Percentiles rank a stretch among this genome's conserved stretches.
Conservation (phyloP, 306 rosid species). For the Oxytropis ochrocephala region DNA sequence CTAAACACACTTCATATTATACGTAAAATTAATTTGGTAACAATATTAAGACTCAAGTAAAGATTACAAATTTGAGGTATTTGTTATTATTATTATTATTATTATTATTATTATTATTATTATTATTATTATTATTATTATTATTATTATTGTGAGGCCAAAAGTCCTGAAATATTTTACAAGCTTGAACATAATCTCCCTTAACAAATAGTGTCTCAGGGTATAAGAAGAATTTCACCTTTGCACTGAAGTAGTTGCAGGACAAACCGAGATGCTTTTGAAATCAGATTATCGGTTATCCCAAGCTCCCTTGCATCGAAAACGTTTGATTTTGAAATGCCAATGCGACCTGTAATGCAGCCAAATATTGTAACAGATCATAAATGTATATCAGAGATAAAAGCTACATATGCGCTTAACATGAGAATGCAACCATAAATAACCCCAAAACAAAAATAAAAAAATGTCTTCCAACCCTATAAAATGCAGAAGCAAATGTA, state of each 20-base stretch:
- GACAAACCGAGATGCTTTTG: conserved; percentile 17
- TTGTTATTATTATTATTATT: too few relatives aligned
- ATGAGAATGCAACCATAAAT: background rate
- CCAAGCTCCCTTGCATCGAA: conserved; percentile 32
- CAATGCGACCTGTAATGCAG: conserved; percentile 17
- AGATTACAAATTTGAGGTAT: too few relatives aligned
- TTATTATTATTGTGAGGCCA: too few relatives aligned
- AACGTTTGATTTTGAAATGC: conserved; percentile 11
- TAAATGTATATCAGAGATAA: background rate
- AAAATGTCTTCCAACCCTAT: background rate
- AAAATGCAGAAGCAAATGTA: background rate
- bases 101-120: too few relatives aligned
- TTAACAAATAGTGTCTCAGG: background rate
- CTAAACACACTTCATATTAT: too few relatives aligned
- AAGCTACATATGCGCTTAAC: background rate
- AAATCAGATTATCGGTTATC: conserved; percentile 28
- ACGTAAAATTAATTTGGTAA: too few relatives aligned
- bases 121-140: too few relatives aligned
- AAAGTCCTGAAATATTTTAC: background rate
- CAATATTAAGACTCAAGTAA: too few relatives aligned
- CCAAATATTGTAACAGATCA: background rate
- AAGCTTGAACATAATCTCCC: background rate
- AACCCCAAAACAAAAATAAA: background rate
- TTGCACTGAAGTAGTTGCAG: conserved; percentile 21
- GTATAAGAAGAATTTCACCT: conserved; percentile 22